Evolutionary conservation across 2,329 filamentous ascomycete genomes (phyloP), one percentile per base, ranked within the genome.

Genomic region (Diaporthe capsici): DNA sequence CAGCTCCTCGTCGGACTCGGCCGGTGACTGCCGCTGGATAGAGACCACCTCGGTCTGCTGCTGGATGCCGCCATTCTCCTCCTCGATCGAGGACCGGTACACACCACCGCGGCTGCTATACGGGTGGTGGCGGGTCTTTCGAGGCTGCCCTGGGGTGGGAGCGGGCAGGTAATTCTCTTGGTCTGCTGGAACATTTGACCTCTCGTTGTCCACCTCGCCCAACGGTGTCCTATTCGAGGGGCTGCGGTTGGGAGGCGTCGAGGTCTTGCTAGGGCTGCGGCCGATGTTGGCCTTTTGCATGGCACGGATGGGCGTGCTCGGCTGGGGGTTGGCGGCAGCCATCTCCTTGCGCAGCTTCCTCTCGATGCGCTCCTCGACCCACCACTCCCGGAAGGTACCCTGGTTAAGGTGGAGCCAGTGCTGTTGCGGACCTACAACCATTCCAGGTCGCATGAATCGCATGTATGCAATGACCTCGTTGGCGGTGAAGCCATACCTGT

Each of bases 351-450:
- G 86, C 72, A 92, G 85, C 83, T 90, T 91, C 73, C 89, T 92
- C 84, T 95, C 94, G 75, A 96, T 86, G 82, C 95, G 94, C 86
- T 96, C 94, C 86, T 95, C 95, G 81, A 97, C 90, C 95, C 96
- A 98, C 97, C 97, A 99, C 85, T 98, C 95, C n/a, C 97, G 92
- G 92, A 99, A 99, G 49, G 94, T 93, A 49, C 94, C 94, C 85
- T 99, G 97, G 87, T 99, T 98, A 77, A 99, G 90, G 83, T 99
- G 97, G 73, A 99, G 90, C 97, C 97, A 99, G 86, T 99, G 97
- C 86, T 99, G 97, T 83, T 99, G 97, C 53, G 97, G 97, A 0
- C 97, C 97, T 72, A 99, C 97, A 9, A 99, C 97, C 97, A 99
- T 99, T 72, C 97, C 97, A 0, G 97, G 97, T 75, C 96, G 91